phyloP scores from a whole-genome alignment of 192 early-diverging fungal species.

The Backusella tarrabulga region DNA sequence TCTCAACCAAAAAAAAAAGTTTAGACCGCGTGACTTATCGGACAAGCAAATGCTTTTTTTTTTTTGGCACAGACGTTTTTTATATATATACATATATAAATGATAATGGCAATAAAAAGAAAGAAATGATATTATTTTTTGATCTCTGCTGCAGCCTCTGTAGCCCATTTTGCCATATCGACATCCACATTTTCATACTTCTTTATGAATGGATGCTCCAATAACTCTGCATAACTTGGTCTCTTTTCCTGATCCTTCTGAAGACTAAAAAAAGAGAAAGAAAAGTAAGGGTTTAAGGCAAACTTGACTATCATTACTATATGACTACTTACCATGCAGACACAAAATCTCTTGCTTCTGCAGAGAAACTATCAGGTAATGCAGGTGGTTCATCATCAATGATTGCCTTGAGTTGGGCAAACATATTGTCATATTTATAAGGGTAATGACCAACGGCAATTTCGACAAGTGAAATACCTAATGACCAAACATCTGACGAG shows the following conservation, averaged over 20 bases:
- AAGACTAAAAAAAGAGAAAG: slow-evolving; percentile 37
- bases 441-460: slow-evolving; percentile 79
- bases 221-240: slow-evolving; percentile 73
- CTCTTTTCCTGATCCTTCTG: slow-evolving; percentile 68
- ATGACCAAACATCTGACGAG: slow-evolving; percentile 91
- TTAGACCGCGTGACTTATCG: not conserved
- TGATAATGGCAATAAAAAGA: not conserved
- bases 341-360: slow-evolving; percentile 77
- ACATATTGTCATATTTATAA: slow-evolving; percentile 76
- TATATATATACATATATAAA: slow-evolving; percentile 5
- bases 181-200: slow-evolving; percentile 62
- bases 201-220: slow-evolving; percentile 77
- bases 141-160: slow-evolving; percentile 41
- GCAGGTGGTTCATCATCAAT: slow-evolving; percentile 74
- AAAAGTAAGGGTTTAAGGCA: not conserved
- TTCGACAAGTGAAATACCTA: slow-evolving; percentile 88
- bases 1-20: not conserved
- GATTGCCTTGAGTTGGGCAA: slow-evolving; percentile 88
- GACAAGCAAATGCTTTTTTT: not conserved
- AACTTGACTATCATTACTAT: not conserved
- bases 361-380: slow-evolving; percentile 69
- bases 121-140: slow-evolving; percentile 7
- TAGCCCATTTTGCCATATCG: slow-evolving; percentile 85
- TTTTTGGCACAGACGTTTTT: not conserved
- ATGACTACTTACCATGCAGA: slow-evolving; percentile 55